phyloP scores from a whole-genome alignment of 768 basidiomycete genomes.

The Hirschioporus abietinus region DNA sequence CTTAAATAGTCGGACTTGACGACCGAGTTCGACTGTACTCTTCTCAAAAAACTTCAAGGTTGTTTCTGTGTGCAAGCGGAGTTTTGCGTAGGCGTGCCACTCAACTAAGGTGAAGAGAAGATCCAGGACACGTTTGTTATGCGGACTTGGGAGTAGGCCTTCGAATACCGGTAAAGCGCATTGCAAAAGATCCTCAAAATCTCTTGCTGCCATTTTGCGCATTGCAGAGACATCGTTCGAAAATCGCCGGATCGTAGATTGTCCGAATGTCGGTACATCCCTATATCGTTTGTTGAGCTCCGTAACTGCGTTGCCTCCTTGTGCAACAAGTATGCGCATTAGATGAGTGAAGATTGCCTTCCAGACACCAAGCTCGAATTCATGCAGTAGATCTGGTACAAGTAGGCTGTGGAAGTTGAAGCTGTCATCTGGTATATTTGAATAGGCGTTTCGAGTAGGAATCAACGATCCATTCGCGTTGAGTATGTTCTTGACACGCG shows the following conservation, averaged over 20 bases:
- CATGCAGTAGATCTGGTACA: conserved; percentile 33
- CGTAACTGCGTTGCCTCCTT: neutral
- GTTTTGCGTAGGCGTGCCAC: conserved; percentile 38
- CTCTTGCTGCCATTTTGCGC: conserved; percentile 10
- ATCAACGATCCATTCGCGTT: conserved; percentile 23
- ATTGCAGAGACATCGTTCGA: conserved; percentile 11
- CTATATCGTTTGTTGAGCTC: conserved; percentile 12
- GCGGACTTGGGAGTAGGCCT: conserved; percentile 17
- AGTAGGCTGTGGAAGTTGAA: conserved; percentile 25
- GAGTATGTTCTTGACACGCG: conserved; percentile 21
- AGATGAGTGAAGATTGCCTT: conserved; percentile 33
- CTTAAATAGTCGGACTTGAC: neutral
- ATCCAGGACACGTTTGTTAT: conserved; percentile 22
- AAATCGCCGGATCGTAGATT: conserved; percentile 14
- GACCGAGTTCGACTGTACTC: conserved; percentile 13
- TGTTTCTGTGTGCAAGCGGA: conserved; percentile 31
- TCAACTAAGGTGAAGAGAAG: conserved; percentile 28
- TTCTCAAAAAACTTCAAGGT: conserved; percentile 24
- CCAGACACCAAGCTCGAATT: conserved; percentile 37
- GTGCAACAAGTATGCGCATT: conserved; percentile 22
- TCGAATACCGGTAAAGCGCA: conserved; percentile 22
- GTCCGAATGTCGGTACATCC: conserved; percentile 9
- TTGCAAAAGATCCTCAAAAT: conserved; percentile 13
- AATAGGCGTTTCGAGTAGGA: conserved; percentile 35
- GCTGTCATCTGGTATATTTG: conserved; percentile 12